Evolutionary conservation across 305 asterid genomes (phyloP), one percentile per base, ranked within the genome.

Genomic region (Fraxinus paxiana): DNA sequence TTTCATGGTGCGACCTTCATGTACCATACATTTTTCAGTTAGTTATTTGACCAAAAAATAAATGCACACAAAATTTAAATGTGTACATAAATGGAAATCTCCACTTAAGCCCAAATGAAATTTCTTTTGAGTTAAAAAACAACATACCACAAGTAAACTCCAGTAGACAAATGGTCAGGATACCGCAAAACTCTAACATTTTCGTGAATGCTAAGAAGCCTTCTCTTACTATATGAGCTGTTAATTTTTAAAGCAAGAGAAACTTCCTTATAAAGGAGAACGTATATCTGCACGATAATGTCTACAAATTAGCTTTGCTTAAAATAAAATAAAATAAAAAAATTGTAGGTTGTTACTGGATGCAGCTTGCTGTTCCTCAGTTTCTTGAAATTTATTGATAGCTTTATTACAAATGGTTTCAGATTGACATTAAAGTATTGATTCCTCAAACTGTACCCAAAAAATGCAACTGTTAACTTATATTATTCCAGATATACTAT

Each of bases 191-290:
- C 98, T 84, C 84, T 94, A 80, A 96, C 88, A 83, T 96, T 94
- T 88, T 92, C 95, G 75, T 96, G 98, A 89, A 96, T 94, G 88
- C 85, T 74, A 28, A 90, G 91, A 76, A 96, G 97, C 89, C 87
- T 89, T 79, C 78, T 90, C 90, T 92, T 90, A 86, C 98, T 95
- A 86, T 90, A 91, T 79, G 88, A 90, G 89, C 99, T 93, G 88
- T 93, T 95, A 81, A 95, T 95, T 90, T 95, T 95, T 70, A 95
- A 85, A 79, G 99, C 99, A 77, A 95, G 86, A 59, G 98, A 83
- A 85, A 95, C 99, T 85, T 95, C 99, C 94, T 93, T 93, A 92
- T 93, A 95, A 59, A 95, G 94, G 83, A 95, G 98, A 89, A 93
- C 90, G 90, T 89, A 87, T 85, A 95, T 93, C 99, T 95, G 97